Evolutionary conservation across 169 alveolate genomes (phyloP), one percentile per base, ranked within the genome.

Genomic region (Plasmodium coatneyi): DNA sequence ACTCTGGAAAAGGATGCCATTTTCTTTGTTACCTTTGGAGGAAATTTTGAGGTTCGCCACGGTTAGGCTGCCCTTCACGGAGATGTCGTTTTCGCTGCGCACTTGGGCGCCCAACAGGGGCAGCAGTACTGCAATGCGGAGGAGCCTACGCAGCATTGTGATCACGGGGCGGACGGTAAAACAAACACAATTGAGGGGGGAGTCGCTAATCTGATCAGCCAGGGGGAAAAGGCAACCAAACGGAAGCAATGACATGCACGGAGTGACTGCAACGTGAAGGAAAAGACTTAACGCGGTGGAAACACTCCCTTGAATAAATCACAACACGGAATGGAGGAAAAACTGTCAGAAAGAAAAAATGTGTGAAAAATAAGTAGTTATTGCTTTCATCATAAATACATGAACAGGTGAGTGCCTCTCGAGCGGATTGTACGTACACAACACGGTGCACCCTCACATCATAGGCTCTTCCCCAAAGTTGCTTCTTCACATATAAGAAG

Each of bases 1-100:
- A 56, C 71, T 87, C 46, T 19, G 16, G 39, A 87, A 87, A 22
- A 79, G 39, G 70, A 87, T 56, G 14, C 93, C 93, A n/a, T 76
- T 87, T 10, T 87, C 93, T 30, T 30, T 36, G 30, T 87, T 87
- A 41, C 56, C 81, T 56, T 87, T 87, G 30, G 93, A 54, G 2
- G 93, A 76, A 34, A 87, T 87, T 41, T 87, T 76, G 41, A 87
- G 74, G 39, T 87, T 87, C 10, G 93, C 22, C 28, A 87, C 93
- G 34, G 87, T 87, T 66, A 87, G 71, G n/a, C 41, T 78, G 10
- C 93, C 93, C 22, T 79, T 76, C 16, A 56, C 82, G 7, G 86
- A 54, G 19, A 87, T 34, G 25, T 87, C 93, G 32, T 87, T 76
- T 56, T 87, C 74, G 32, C 54, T 34, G 5, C 34, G 19, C 34